Evolutionary conservation across 1,284 basidiomycete species (phyloP).

Genomic region (Hymenochaete sp.): DNA sequence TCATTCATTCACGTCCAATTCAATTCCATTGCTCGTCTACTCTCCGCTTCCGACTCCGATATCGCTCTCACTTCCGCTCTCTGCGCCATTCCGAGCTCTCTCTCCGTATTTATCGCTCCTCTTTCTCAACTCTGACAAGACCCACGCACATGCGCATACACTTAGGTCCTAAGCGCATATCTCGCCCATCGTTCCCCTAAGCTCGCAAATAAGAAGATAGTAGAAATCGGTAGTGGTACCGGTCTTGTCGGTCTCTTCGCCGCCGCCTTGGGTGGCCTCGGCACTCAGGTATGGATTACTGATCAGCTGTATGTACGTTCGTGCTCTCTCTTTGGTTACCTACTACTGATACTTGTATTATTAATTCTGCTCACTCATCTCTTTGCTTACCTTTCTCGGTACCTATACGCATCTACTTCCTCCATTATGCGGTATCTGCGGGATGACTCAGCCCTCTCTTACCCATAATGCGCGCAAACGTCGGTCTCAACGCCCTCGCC

Average conservation of each 20-base stretch:
- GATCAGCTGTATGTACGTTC: constrained; percentile 79
- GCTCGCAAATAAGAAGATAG: constrained; percentile 47
- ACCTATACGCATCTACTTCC: no score
- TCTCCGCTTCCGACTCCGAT: constrained; percentile 12
- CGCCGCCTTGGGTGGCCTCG: constrained; percentile 49
- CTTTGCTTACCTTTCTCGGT: no score
- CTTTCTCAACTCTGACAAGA: no score
- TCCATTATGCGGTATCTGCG: no score
- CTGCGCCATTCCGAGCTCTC: no score
- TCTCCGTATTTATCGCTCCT: no score
- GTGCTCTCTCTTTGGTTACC: constrained; percentile 10
- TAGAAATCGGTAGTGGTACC: constrained; percentile 87
- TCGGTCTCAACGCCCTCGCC: constrained; percentile 5
- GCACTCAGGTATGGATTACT: constrained; percentile 63
- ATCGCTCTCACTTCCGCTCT: no score
- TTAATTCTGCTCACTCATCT: constrained; percentile 1
- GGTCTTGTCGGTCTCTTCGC: constrained; percentile 85
- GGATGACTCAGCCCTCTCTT: constrained; percentile 68
- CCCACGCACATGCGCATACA: no score
- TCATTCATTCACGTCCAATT: constrained; percentile 9
- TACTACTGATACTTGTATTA: background rate
- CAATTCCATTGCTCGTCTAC: background rate
- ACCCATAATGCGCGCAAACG: constrained; percentile 32
- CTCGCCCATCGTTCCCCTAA: constrained; percentile 49
- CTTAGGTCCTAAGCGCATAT: constrained; percentile 69